Base-by-base conservation (phyloP, 1,284 basidiomycete species). In the Agroathelia rolfsii region DNA sequence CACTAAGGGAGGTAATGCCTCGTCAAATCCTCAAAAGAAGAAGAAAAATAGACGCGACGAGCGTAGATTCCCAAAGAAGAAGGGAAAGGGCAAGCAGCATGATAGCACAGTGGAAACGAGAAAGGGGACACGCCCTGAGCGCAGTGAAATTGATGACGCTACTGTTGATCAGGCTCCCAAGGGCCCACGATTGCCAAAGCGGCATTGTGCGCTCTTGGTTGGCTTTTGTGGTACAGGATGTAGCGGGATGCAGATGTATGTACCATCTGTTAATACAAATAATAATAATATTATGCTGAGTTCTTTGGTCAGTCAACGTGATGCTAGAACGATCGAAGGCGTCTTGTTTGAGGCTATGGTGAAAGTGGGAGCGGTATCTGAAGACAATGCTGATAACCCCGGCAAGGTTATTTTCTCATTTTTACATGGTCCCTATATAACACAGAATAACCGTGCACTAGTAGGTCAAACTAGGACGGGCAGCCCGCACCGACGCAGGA, bases 231-330 rank as follows among this genome's bases (percentile, higher is more conserved):
- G 82, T 6, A 74, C 79, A 3, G 79, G 82, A 1, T 97, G 84
- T 55, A 83, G 74, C 46, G 94, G 94, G 16, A 94, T 96, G 78
- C 94, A 98, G 61, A 87, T 95, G 90, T 94, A 54, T 52, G 84
- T 67, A 9, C n/a, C n/a, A n/a, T n/a, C n/a, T n/a, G n/a, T n/a
- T n/a, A n/a, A n/a, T n/a, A n/a, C n/a, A n/a, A n/a, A n/a, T n/a
- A n/a, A n/a, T n/a, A n/a, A n/a, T n/a, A n/a, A n/a, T n/a, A n/a
- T n/a, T n/a, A n/a, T n/a, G n/a, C n/a, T n/a, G n/a, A n/a, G n/a
- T n/a, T n/a, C n/a, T n/a, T n/a, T n/a, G n/a, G n/a, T n/a, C n/a
- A 73, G 69, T 34, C 70, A 81, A 54, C 64, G 72, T 53, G 57
- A 74, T 28, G 68, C 75, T 7, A 70, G 68, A 31, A 98, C 94